Evolutionary conservation across 345 rosid genomes (phyloP).

Genomic region (Sonneratia caseolaris): DNA sequence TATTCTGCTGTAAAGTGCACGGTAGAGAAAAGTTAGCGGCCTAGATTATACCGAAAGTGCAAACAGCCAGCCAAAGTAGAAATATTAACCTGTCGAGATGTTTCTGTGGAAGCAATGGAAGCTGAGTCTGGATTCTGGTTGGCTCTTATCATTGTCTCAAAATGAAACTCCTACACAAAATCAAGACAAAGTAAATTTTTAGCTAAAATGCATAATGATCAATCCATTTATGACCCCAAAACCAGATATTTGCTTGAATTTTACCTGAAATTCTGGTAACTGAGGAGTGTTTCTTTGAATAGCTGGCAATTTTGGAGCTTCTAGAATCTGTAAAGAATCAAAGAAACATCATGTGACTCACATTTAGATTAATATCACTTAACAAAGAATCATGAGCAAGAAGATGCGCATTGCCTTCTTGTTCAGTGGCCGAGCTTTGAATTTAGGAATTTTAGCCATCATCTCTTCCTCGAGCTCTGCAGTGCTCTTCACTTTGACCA

Average conservation of each 20-base stretch:
- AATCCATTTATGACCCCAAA: background rate
- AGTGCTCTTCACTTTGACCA: conserved; percentile 70
- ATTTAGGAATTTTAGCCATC: conserved; percentile 93
- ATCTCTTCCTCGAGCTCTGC: conserved; percentile 97
- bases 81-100: conserved; percentile 46
- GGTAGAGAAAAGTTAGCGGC: background rate
- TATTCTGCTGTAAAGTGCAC: conserved; percentile 24
- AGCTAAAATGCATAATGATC: background rate
- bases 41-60: background rate
- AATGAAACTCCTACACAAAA: conserved; percentile 67
- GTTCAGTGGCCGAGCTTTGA: conserved; percentile 94
- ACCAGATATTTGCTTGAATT: background rate
- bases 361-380: background rate
- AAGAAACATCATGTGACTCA: background rate
- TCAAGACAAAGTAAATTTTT: background rate
- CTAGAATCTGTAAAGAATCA: conserved; percentile 45
- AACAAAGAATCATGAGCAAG: background rate
- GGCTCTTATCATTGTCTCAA: conserved; percentile 76
- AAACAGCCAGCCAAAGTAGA: conserved; percentile 5
- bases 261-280: conserved; percentile 77
- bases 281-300: conserved; percentile 65
- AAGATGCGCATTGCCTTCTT: conserved; percentile 55
- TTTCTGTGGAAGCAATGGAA: conserved; percentile 68
- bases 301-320: conserved; percentile 54
- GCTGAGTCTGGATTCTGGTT: conserved; percentile 70